These are phyloP conservation scores for Fusarium sp. DNA, from an alignment of 2,329 filamentous ascomycete genomes.

Conservation along the genomic window DNA sequence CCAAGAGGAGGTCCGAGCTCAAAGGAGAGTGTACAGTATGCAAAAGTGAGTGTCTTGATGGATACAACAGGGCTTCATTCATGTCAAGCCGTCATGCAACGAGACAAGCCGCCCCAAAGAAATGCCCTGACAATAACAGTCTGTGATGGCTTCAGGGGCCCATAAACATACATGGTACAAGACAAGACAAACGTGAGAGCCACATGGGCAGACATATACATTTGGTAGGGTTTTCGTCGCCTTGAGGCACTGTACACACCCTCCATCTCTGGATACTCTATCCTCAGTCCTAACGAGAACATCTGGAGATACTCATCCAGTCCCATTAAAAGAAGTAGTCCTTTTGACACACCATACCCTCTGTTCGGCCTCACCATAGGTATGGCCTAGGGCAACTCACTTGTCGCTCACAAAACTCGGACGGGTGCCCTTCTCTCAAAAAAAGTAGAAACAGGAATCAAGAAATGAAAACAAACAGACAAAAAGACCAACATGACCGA, in stretches of 20 bases:
- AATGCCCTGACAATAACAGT: slow-evolving; percentile 3
- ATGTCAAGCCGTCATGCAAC: not conserved
- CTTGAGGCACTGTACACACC: slow-evolving; percentile 27
- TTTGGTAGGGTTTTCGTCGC: slow-evolving; percentile 21
- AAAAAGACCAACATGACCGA: slow-evolving; percentile 23
- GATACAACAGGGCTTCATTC: not conserved
- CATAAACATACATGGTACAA: slow-evolving; percentile 34
- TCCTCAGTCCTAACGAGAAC: slow-evolving; percentile 26
- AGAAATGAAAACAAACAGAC: slow-evolving; percentile 9
- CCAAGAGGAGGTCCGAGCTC: slow-evolving; percentile 27
- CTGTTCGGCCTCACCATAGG: not conserved
- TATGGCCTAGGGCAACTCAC: slow-evolving; percentile 1
- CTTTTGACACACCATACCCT: not conserved
- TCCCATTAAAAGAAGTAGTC: slow-evolving; percentile 18
- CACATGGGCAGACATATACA: slow-evolving; percentile 30
- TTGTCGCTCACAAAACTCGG: slow-evolving; percentile 19
- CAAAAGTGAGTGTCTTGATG: not conserved
- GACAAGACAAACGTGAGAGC: slow-evolving; percentile 3
- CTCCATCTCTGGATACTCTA: slow-evolving; percentile 23
- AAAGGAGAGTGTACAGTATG: not conserved
- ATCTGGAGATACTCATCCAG: slow-evolving; percentile 25
- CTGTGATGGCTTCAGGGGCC: slow-evolving; percentile 3
- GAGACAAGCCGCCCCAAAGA: not conserved
- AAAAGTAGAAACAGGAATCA: slow-evolving; percentile 31
- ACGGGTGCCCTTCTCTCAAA: slow-evolving; percentile 18